Conservation (phyloP, 2,329 filamentous ascomycete species). For the Colletotrichum sansevieriae region DNA sequence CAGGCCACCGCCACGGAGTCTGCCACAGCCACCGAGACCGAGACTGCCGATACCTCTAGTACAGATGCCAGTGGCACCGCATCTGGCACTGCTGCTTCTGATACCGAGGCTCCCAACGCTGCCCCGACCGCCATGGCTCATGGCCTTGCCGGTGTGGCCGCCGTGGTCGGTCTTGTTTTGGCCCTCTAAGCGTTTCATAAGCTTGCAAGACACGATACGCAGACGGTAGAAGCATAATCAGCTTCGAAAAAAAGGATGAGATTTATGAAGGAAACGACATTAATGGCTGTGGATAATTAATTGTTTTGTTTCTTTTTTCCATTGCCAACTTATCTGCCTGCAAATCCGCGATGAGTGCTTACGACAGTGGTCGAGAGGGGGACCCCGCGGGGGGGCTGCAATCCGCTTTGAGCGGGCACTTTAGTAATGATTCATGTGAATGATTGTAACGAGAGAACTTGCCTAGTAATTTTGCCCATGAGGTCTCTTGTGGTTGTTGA, state of each 20-base stretch:
- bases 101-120: conserved; percentile 29
- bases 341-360: background rate
- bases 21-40: conserved; percentile 25
- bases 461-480: background rate
- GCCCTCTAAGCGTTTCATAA: conserved; percentile 2
- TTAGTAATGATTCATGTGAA: conserved; percentile 12
- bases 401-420: background rate
- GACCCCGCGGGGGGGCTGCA: too few species aligned
- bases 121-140: conserved; percentile 26
- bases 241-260: background rate
- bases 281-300: conserved; percentile 29
- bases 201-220: background rate
- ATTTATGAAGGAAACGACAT: background rate
- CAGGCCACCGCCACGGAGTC: conserved; percentile 16
- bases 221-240: background rate
- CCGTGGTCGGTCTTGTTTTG: conserved; percentile 30
- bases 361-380: background rate
- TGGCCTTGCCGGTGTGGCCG: conserved; percentile 19
- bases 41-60: conserved; percentile 6
- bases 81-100: conserved; percentile 8
- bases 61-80: conserved; percentile 23
- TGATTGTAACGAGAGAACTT: background rate
- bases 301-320: background rate
- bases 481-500: background rate
- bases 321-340: background rate